Base-by-base conservation (phyloP, 192 early-diverging fungal species). In the Entomortierella chlamydospora region DNA sequence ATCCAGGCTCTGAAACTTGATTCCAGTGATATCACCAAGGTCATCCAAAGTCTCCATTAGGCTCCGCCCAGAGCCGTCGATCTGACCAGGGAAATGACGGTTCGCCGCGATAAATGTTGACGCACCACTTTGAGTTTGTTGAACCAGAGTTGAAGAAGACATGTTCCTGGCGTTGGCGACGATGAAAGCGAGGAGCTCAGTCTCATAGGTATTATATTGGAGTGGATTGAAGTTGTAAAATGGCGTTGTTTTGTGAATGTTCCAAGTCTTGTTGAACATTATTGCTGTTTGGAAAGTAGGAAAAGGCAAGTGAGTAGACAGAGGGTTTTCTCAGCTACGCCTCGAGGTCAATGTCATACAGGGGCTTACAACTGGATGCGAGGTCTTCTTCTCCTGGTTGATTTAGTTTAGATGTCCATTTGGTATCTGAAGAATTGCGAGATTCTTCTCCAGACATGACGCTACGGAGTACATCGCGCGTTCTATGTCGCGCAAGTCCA, bases 201-300 rank as follows among this genome's bases (percentile, higher is more conserved):
- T n/a, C 26, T 70, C 61, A 41, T 79, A 79, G 0, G 17, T 55
- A 8, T 22, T 13, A 30, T 25, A 56, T 23, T 79, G 68, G 9
- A 2, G 13, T n/a, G 26, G 9, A n/a, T 66, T 30, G 43, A 60
- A 70, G 57, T 47, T 37, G 49, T 60, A 79, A 43, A 79, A 79
- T 0, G 76, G 76, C 0, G 76, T 79, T 2, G 76, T 70, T 37
- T 66, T 79, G 63, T 70, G 51, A 20, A 70, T 59, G 29, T 37
- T 79, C 76, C 76, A 79, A 12, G 76, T 70, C 57, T 66, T 79
- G 68, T 66, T 79, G 31, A 66, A 56, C 18, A 79, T 22, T 7
- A 30, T 51, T 2, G 62, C 76, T 79, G 45, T 20, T 4, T 20
- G 15, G 2, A 47, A 20, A 4, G 45, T 47, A 47, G 45, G 45